Evolutionary conservation across 2,329 filamentous ascomycete genomes (phyloP), one percentile per base, ranked within the genome.

Genomic region (Fusarium sp.): DNA sequence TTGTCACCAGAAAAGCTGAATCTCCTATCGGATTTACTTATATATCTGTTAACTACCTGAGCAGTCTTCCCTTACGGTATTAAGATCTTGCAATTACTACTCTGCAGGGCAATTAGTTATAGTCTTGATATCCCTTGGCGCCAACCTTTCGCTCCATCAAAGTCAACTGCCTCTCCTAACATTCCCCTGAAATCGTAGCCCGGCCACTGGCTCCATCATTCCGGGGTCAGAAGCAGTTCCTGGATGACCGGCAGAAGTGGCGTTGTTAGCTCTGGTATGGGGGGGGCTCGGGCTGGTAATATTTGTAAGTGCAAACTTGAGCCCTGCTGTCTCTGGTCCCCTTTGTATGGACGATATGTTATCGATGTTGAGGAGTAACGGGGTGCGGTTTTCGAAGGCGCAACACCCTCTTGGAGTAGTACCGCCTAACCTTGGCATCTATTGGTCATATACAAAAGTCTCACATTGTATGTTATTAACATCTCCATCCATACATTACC

Each of bases 201-300:
- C 25, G 43, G 58, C 37, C 43, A 63, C 42, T 57, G 60, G 49
- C 36, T 56, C 58, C 52, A 42, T 55, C 61, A 18, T 58, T 58
- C 42, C 37, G 31, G 49, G 59, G 36, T 56, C 36, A 49, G 33
- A 42, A 21, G 20, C 46, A 43, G 52, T 60, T 43, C 64, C 64
- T 68, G 45, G 15, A 60, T 65, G 53, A 56, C 41, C 39, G 46
- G 42, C 64, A 68, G 59, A 62, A 54, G 65, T 68, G 59, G 64
- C 65, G 59, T 33, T 60, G 46, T 46, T 65, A 31, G 53, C 39
- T 36, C 29, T 48, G n/a, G 11, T 37, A 37, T 23, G 17, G 15
- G 27, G 40, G 36, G 36, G 37, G 42, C 41, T 48, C n/a, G 25
- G 33, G 35, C 35, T 50, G 27, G n/a, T n/a, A n/a, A n/a, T n/a